Conservation (phyloP, 2,329 filamentous ascomycete species). For the Trichoderma endophyticum region DNA sequence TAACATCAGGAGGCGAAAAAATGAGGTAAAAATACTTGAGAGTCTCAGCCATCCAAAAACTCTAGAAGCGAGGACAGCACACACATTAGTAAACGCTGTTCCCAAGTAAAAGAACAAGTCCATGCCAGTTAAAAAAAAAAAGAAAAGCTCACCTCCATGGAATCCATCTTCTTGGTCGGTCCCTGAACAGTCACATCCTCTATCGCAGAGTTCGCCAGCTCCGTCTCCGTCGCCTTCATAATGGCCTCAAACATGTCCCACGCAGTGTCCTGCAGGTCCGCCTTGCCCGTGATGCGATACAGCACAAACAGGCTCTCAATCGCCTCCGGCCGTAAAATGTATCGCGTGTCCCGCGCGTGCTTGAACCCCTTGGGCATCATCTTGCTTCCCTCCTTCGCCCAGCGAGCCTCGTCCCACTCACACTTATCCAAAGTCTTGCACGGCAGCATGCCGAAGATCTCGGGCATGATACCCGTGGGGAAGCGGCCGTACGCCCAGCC, state of each 20-base stretch:
- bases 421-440: constrained; percentile 40
- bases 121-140: constrained; percentile 2
- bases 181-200: constrained; percentile 38
- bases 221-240: constrained; percentile 43
- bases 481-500: constrained; percentile 56
- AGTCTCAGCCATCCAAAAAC: constrained; percentile 71
- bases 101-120: neutral
- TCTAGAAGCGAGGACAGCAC: constrained; percentile 41
- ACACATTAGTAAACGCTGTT: neutral
- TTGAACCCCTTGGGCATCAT: constrained; percentile 58
- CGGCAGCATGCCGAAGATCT: constrained; percentile 46
- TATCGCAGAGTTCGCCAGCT: constrained; percentile 48
- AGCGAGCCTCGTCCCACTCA: constrained; percentile 31
- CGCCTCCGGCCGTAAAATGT: constrained; percentile 59
- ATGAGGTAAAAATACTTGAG: constrained; percentile 74
- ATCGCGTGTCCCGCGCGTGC: constrained; percentile 48
- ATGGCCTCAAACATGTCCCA: constrained; percentile 53
- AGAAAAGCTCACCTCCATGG: constrained; percentile 53
- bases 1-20: constrained; percentile 61
- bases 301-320: constrained; percentile 80
- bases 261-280: constrained; percentile 47
- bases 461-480: constrained; percentile 57
- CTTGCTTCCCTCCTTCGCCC: constrained; percentile 25
- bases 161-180: constrained; percentile 46
- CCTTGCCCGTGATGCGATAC: constrained; percentile 55